A percentile compares a stretch with the other conserved stretches of the same genome.
Evolutionary conservation across 2,329 filamentous ascomycete genomes (phyloP).

Genomic region (Colletotrichum cereale): DNA sequence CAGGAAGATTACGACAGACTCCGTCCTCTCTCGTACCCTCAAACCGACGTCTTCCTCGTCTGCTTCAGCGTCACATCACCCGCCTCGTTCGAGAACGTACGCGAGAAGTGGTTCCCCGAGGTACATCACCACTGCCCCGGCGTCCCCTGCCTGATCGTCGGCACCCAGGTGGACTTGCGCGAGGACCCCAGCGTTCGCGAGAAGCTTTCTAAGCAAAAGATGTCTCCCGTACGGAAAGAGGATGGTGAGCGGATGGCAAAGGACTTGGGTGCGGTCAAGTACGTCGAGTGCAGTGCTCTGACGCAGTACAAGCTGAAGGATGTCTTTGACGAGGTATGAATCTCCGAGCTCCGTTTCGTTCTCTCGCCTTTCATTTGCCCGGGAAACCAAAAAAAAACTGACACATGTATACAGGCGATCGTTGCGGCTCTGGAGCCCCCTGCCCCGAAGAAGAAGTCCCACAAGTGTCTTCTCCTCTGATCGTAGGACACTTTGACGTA

Average conservation of each 20-base stretch:
- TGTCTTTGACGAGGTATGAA: conserved; percentile 94
- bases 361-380: conserved; percentile 24
- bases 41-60: conserved; percentile 98
- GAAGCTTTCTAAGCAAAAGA: conserved; percentile 95
- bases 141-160: conserved; percentile 96
- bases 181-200: conserved; percentile 89
- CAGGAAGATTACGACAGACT: conserved; percentile 99
- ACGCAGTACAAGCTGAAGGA: conserved; percentile 99
- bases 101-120: conserved; percentile 99
- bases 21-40: conserved; percentile 95
- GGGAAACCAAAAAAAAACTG: conserved; percentile 15
- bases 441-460: conserved; percentile 80
- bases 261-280: conserved; percentile 97
- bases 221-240: conserved; percentile 91
- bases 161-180: conserved; percentile 95
- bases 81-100: conserved; percentile 98
- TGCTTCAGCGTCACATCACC: conserved; percentile 99
- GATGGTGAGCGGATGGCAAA: conserved; percentile 97
- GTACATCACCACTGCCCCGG: conserved; percentile 99
- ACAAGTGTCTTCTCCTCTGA: conserved; percentile 78
- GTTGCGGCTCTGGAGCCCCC: conserved; percentile 94
- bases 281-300: conserved; percentile 97
- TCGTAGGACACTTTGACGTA: conserved; percentile 7
- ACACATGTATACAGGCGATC: conserved; percentile 75
- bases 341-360: background rate